Conservation (phyloP, 176 grass and related monocot genomes). For the Avena atlantica region DNA sequence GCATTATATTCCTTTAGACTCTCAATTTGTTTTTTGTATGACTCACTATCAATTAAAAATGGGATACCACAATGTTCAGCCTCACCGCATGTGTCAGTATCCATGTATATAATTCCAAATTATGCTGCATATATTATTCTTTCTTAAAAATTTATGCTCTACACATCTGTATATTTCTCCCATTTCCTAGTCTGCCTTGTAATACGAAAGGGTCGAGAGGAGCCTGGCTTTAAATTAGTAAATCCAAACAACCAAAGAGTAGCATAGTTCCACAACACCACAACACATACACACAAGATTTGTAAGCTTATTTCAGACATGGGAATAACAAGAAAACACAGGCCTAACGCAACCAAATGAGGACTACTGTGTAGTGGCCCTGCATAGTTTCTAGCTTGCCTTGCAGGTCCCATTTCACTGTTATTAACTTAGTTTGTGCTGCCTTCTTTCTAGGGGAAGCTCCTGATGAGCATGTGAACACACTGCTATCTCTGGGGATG, state of each 20-base stretch:
- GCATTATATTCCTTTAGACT: background rate
- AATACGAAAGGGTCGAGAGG: background rate
- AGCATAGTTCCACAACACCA: no score
- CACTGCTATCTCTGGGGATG: constrained; percentile 45
- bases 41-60: constrained; percentile 7
- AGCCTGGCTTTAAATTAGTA: no score
- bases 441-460: constrained; percentile 43
- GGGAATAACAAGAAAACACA: no score
- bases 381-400: background rate
- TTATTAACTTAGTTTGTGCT: constrained; percentile 24
- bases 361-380: no score
- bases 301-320: no score
- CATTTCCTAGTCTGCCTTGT: background rate
- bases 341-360: no score
- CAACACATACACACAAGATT: no score
- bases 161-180: background rate
- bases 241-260: no score
- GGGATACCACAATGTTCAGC: background rate
- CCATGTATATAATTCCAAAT: background rate
- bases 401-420: constrained; percentile 10
- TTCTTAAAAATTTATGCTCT: background rate
- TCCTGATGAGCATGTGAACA: constrained; percentile 54
- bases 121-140: background rate
- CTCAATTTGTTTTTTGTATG: background rate
- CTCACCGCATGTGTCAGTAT: background rate